Base-by-base conservation (phyloP, 345 rosid species). In the Stellera chamaejasme region DNA sequence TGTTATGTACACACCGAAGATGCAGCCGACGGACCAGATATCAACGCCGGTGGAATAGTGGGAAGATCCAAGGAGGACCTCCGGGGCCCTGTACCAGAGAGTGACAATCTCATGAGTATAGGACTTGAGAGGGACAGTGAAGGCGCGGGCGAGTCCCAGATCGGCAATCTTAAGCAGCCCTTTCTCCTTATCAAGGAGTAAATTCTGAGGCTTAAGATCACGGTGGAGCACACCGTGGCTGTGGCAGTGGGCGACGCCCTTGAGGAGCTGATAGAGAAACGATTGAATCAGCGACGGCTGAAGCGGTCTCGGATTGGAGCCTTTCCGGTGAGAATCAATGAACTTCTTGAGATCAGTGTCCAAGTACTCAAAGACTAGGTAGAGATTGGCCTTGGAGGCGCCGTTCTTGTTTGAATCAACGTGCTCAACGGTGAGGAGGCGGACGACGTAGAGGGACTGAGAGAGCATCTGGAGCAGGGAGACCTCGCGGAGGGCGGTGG, bases 21-120 rank as follows among this genome's bases (percentile, higher is more conserved):
- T 88, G 76, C 98, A 92, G 13, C 98, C 98, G 27, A 92, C 97
- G 13, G 98, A 92, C 98, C 98, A 92, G 71, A 92, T 86, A 27
- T 92, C 98, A 13, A 88, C 97, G 15, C 73, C 96, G 4, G 90
- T 84, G 25, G 98, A 92, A 50, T 92, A 88, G 53, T 84, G 93
- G 52, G 89, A 72, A 6, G 87, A 82, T 0, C 97, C 97, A 43
- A 92, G 88, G 64, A 92, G 73, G 48, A 88, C 97, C 70, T 92
- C 98, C 0, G 98, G 97, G 28, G 98, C 95, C 52, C 97, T 65
- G 50, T 92, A 88, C 98, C 98, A 92, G 55, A 92, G 98, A 36
- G 95, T 88, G 12, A 92, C 97, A 11, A 84, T 84, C 84, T 92
- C 98, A 32, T 88, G 98, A 1, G 96, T 88, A 43, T 86, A 92